Base-by-base conservation (phyloP, 352 stramenopile genomes). In the Hyaloperonospora brassicae region DNA sequence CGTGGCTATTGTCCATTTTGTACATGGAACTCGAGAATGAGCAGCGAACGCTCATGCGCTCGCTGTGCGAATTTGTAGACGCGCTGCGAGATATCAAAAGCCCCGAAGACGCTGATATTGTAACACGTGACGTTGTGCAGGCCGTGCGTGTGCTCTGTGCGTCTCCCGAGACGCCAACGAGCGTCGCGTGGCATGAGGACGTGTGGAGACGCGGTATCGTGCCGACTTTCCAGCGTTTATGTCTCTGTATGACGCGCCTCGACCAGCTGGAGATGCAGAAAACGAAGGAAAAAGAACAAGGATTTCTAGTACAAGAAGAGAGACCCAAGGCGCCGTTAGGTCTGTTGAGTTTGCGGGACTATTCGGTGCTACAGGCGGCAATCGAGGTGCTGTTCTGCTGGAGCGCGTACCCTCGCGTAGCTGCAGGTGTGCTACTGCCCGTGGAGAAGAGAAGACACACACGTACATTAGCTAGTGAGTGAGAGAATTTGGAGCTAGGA, bases 291-390 rank as follows among this genome's bases (percentile, higher is more conserved):
- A 47, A 55, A 42, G 24, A 31, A 0, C 47, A 50, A 39, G 14
- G 27, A 52, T 61, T 35, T 9, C 2, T 47, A 3, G 44, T 23
- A 31, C 46, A 61, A 48, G 61, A 27, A 11, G 52, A 67, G 23
- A 67, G 52, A 35, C 73, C 73, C 5, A 67, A 64, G 36, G 81
- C 81, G 14, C 81, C 84, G 5, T 64, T 61, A 2, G 79, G 79
- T 43, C 64, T 94, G 40, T 62, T 94, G 25, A 94, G 84, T 70
- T 62, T 94, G 30, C 76, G 81, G 2, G 84, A 94, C 59, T 92
- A 90, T 71, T 87, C 81, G 17, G 70, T 84, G 49, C 68, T 94
- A 24, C 84, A 94, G 61, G 81, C 84, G 2, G 78, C 76, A 10
- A 55, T 90, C 13, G 84, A 94, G 54, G 50, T 92, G 10, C 66